Base-by-base conservation (phyloP, 2,329 filamentous ascomycete species). In the Aureobasidium sp. region DNA sequence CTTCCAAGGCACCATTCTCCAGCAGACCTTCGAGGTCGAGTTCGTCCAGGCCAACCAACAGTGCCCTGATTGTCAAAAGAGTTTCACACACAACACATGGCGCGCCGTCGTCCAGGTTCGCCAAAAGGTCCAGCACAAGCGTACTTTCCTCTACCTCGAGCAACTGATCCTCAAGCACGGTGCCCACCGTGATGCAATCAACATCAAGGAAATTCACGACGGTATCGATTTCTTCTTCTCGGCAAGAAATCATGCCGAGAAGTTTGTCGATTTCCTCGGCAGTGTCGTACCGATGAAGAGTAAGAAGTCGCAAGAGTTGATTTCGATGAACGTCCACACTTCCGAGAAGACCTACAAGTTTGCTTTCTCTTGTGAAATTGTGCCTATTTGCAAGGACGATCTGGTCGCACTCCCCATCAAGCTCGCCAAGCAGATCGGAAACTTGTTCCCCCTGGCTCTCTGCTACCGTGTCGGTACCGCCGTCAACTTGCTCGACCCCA, bases 331-430 rank as follows among this genome's bases (percentile, higher is more conserved):
- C 74, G 84, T 88, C 13, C 94, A 99, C 76, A 97, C 92, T 0
- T 89, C 88, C 16, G 89, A 87, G 63, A 94, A 90, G 75, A 91
- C 88, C 37, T 97, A 93, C 83, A 99, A 99, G 74, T 97, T 97
- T 77, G 88, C 89, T 49, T 97, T 86, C 76, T 95, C 91, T 0
- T 85, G 88, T 59, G 90, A 97, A 72, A 76, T 99, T 53, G 87
- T 97, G 30, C 94, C 94, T 1, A 91, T 99, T 54, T 97, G 94
- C 81, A 96, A 97, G 75, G 94, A 99, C 69, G 94, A 99, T 72
- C 80, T 99, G 32, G 90, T 99, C n/a, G 92, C 90, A 1, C 79
- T 99, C 39, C 94, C 94, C 0, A 86, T 96, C 65, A 91, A 91
- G 67, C 79, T 97, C 63, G 94, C 94, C 14, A 94, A 91, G 74